Base-by-base conservation (phyloP, 805 yeast species). In the Candida ulmi region DNA sequence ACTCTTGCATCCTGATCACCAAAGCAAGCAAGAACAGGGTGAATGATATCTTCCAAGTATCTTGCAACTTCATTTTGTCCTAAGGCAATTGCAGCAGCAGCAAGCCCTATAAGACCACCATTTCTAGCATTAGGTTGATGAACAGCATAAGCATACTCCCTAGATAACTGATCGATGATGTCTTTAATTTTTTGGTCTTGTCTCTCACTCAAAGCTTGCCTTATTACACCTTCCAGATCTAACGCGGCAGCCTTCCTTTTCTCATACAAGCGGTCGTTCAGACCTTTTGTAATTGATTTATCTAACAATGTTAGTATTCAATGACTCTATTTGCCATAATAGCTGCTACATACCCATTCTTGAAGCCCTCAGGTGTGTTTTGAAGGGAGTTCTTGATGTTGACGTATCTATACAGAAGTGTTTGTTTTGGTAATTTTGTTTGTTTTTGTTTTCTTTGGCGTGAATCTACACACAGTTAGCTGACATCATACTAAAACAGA, bases 1-100 rank as follows among this genome's bases (percentile, higher is more conserved):
- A 93, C 99, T 49, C 95, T 77, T n/a, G 96, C 91, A 59, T 93
- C 96, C 44, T 93, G 96, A 55, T 93, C 99, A 36, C 95, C 91
- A 60, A 93, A 93, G 43, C 97, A 91, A 0, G 96, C 91, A 51
- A 93, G 68, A 12, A 93, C 95, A 0, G 99, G 97, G 45, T 87
- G 93, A 46, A 93, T 78, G 41, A 93, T 88, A 38, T 80, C 85
- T 43, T 87, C 93, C 36, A 93, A 62, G 53, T 87, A 91, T 41
- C 68, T 67, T 0, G 96, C 93, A 27, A 93, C 87, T 35, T 90
- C 91, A 49, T 77, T 78, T 30, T 70, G 73, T 2, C 98, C 97
- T 24, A 93, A 63, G 0, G 98, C 98, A 40, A 93, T 90, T 0
- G 96, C 88, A 4, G 88, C 93, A 11, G 96, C 95, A 5, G 98